Evolutionary conservation across 1,139 yeast species (phyloP).

Genomic region (Geotrichum aggregatum): DNA sequence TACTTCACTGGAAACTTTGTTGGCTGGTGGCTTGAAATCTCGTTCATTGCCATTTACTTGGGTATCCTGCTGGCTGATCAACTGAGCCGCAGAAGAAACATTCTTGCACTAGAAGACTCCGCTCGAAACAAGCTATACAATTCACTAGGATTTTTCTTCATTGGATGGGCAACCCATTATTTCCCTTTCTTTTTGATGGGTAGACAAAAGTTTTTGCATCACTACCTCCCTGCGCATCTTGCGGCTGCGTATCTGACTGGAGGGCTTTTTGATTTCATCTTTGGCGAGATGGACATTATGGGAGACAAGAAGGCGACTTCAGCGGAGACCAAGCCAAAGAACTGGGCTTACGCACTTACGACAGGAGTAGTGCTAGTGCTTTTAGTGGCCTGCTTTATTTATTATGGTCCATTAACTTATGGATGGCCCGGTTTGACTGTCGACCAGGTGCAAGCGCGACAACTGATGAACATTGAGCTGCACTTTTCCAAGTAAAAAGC

Average conservation of each 20-base stretch:
- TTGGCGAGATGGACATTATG: constrained; percentile 49
- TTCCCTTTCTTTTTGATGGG: constrained; percentile 89
- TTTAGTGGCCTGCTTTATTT: constrained; percentile 62
- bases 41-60: constrained; percentile 59
- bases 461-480: constrained; percentile 75
- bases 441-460: constrained; percentile 64
- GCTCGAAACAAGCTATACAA: constrained; percentile 74
- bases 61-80: constrained; percentile 71
- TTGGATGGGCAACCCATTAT: constrained; percentile 86
- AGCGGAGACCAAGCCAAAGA: constrained; percentile 2
- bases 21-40: constrained; percentile 88
- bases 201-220: constrained; percentile 91
- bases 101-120: constrained; percentile 51
- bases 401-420: constrained; percentile 79
- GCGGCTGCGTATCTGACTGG: constrained; percentile 83
- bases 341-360: constrained; percentile 14
- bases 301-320: background rate
- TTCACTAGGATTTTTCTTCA: constrained; percentile 76
- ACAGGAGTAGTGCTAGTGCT: constrained; percentile 42
- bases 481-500: constrained; percentile 72
- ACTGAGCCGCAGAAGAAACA: constrained; percentile 68
- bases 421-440: constrained; percentile 66
- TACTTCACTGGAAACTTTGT: constrained; percentile 85
- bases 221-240: constrained; percentile 92
- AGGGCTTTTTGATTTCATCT: constrained; percentile 71